These are phyloP conservation scores for Solanum megistacrolobum DNA, from an alignment of 257 asterid genomes.

Conservation along the genomic window DNA sequence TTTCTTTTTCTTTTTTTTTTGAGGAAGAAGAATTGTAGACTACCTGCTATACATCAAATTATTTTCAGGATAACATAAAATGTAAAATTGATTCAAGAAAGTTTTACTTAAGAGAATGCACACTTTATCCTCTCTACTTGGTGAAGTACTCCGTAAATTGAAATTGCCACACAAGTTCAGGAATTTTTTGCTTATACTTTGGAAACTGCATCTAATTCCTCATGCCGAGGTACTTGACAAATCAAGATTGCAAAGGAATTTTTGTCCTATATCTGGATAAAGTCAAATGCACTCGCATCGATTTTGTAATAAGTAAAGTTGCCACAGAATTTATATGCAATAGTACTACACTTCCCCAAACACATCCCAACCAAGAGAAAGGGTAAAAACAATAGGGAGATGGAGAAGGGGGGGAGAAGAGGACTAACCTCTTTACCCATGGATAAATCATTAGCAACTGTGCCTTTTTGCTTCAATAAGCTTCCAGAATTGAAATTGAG, in stretches of 20 bases:
- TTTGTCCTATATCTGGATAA: not conserved
- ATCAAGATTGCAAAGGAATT: not conserved
- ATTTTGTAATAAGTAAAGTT: not conserved
- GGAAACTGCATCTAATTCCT: not conserved
- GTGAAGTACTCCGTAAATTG: not conserved
- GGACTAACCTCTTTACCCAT: constrained; percentile 45
- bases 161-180: not conserved
- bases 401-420: not conserved
- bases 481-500: constrained; percentile 40
- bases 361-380: not conserved
- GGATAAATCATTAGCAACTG: constrained; percentile 32
- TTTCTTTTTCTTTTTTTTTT: not conserved
- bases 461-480: constrained; percentile 45
- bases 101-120: not conserved
- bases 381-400: not conserved
- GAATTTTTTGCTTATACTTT: not conserved
- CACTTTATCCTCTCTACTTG: not conserved
- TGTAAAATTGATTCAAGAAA: not conserved
- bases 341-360: not conserved
- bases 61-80: not conserved
- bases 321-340: not conserved
- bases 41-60: not conserved
- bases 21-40: not conserved
- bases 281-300: not conserved
- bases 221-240: not conserved